phyloP scores from a whole-genome alignment of 495 filamentous ascomycete species.

The Penicillium subrubescens region DNA sequence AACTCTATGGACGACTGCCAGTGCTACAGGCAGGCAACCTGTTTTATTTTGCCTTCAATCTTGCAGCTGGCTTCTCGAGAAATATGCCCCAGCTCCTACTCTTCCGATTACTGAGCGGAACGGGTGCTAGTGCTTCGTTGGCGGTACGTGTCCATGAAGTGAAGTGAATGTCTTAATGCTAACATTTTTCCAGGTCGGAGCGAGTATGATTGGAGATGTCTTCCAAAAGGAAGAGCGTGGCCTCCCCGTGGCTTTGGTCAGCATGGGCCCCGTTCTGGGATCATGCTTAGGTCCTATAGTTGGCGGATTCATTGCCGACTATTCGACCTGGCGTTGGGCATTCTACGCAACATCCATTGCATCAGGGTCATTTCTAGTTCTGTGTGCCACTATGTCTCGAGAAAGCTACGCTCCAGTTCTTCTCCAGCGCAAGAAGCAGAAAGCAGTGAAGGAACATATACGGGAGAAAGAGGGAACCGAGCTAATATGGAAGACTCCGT shows the following conservation, averaged over 20 bases:
- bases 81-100: not conserved
- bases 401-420: not conserved
- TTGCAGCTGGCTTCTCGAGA: not conserved
- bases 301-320: constrained; percentile 59
- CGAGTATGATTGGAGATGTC: constrained; percentile 51
- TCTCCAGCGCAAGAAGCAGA: not conserved
- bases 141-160: not conserved
- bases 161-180: not conserved
- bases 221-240: constrained; percentile 59
- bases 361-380: constrained; percentile 44
- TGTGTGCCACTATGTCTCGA: not conserved
- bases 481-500: not conserved
- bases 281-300: constrained; percentile 57
- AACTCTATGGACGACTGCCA: constrained; percentile 58
- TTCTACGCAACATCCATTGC: constrained; percentile 57
- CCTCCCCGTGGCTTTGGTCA: constrained; percentile 57
- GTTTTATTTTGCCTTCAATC: not conserved
- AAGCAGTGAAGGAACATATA: not conserved
- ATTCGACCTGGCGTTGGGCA: constrained; percentile 36
- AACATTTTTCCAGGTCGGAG: constrained; percentile 37
- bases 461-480: not conserved
- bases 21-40: constrained; percentile 23
- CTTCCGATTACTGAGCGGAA: not conserved
- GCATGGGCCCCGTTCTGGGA: constrained; percentile 54
- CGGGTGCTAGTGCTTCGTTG: not conserved